These are phyloP conservation scores for Quercus berberidifolia DNA, from an alignment of 306 rosid species.

Conservation along the genomic window DNA sequence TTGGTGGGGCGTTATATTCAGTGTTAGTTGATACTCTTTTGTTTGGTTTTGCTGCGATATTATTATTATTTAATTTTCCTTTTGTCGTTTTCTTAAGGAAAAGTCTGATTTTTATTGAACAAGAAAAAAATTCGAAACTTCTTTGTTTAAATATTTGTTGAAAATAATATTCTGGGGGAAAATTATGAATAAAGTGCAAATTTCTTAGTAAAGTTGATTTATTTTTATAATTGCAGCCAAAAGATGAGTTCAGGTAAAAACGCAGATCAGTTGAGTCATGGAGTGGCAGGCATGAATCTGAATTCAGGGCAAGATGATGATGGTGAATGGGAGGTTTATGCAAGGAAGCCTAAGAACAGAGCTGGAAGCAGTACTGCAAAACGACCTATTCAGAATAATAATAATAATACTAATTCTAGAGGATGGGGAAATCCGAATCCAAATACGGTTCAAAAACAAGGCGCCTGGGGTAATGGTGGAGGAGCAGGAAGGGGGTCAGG, in stretches of 20 bases:
- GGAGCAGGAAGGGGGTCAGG: constrained; percentile 48
- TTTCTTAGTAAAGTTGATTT: no score
- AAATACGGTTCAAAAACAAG: constrained; percentile 33
- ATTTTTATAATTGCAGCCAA: background rate
- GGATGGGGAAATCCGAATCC: constrained; percentile 28
- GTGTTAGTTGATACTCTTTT: background rate
- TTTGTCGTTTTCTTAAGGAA: background rate
- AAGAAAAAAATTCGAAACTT: background rate
- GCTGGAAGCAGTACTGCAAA: constrained; percentile 58
- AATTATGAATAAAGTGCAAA: background rate
- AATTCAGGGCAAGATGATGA: constrained; percentile 42
- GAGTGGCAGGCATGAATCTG: constrained; percentile 42
- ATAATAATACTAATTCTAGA: constrained; percentile 29
- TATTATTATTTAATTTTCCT: no score
- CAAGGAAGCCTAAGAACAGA: constrained; percentile 62
- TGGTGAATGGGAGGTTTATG: constrained; percentile 72
- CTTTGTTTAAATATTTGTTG: background rate
- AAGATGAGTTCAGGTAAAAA: constrained; percentile 48
- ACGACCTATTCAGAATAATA: constrained; percentile 37
- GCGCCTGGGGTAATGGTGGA: constrained; percentile 28
- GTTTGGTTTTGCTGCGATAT: background rate
- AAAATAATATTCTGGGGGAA: background rate
- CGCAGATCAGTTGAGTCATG: constrained; percentile 46
- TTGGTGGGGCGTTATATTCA: background rate
- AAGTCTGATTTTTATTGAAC: background rate